phyloP scores from a whole-genome alignment of 176 grass and related monocot species.

The Aegilops speltoides region DNA sequence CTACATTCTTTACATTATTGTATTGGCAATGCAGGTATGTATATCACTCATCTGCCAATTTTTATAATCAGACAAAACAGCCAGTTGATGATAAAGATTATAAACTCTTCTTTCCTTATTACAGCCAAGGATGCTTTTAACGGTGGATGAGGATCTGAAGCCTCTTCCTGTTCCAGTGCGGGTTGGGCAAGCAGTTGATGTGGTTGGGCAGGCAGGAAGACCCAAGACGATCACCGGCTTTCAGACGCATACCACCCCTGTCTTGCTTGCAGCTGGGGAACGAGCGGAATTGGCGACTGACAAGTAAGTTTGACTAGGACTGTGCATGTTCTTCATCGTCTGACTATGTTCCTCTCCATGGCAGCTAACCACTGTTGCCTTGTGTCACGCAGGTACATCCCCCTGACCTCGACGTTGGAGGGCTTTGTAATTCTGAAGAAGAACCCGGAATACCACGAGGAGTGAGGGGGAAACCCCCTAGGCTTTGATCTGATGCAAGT shows the following conservation, averaged over 20 bases:
- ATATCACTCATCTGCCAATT: not conserved
- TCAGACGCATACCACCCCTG: conserved; percentile 94
- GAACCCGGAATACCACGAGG: conserved; percentile 90
- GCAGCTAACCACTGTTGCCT: not conserved
- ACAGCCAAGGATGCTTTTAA: conserved; percentile 97
- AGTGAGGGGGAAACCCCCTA: conserved; percentile 12
- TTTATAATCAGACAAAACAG: not conserved
- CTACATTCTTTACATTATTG: conserved; percentile 87
- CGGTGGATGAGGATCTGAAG: conserved; percentile 93
- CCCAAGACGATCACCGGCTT: conserved; percentile 98
- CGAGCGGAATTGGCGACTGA: conserved; percentile 92
- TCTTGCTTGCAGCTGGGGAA: conserved; percentile 92
- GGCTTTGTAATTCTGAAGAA: conserved; percentile 97
- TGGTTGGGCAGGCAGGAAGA: conserved; percentile 96
- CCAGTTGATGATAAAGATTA: conserved; percentile 7
- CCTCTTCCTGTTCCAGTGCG: conserved; percentile 84
- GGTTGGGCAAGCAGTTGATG: conserved; percentile 97
- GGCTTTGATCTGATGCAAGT: not conserved
- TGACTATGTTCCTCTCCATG: too few relatives aligned
- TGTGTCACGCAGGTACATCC: conserved; percentile 65
- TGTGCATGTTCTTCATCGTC: not conserved
- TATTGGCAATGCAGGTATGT: conserved; percentile 91
- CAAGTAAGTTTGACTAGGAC: conserved; percentile 50
- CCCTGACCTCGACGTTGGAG: conserved; percentile 64
- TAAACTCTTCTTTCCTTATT: conserved; percentile 17